Conservation (phyloP, 2,329 filamentous ascomycete genomes). For the Gyromitra esculenta region DNA sequence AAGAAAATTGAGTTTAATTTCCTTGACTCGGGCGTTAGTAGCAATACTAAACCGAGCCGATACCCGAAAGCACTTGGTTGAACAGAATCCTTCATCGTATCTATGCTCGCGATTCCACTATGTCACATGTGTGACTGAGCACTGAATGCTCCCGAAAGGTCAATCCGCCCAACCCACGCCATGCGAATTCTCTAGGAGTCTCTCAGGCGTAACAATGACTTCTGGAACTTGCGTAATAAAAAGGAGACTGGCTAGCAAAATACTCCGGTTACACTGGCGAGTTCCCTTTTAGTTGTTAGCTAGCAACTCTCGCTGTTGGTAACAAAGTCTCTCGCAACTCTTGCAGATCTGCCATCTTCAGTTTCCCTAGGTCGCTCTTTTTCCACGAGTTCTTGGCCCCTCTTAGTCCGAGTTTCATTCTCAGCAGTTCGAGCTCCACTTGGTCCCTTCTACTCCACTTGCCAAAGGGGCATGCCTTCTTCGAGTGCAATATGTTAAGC, state of each 20-base stretch:
- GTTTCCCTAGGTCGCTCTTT: slow-evolving; percentile 10
- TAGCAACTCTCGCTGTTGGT: slow-evolving; percentile 12
- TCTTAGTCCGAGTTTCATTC: slow-evolving; percentile 30
- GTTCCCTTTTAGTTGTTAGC: slow-evolving; percentile 11
- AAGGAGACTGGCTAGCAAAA: background rate
- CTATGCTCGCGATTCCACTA: background rate
- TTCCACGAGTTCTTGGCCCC: slow-evolving; percentile 12
- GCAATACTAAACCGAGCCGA: background rate
- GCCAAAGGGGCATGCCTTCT: slow-evolving; percentile 31
- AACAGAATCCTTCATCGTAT: slow-evolving; percentile 19
- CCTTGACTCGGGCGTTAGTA: background rate
- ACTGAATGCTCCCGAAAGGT: slow-evolving; percentile 14
- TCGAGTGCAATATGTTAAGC: slow-evolving; percentile 25
- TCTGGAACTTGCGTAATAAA: background rate
- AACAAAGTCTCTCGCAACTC: slow-evolving; percentile 21
- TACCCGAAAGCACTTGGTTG: background rate
- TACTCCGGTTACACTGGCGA: background rate
- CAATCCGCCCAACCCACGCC: background rate
- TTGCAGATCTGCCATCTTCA: slow-evolving; percentile 21
- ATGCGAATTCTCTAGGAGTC: background rate
- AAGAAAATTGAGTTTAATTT: background rate
- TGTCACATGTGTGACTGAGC: background rate
- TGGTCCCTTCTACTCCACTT: slow-evolving; percentile 39
- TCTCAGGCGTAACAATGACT: background rate
- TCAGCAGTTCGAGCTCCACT: slow-evolving; percentile 33